These are phyloP conservation scores for Pleurotus salmoneostramineus DNA, from an alignment of 768 basidiomycete species.

Conservation along the genomic window DNA sequence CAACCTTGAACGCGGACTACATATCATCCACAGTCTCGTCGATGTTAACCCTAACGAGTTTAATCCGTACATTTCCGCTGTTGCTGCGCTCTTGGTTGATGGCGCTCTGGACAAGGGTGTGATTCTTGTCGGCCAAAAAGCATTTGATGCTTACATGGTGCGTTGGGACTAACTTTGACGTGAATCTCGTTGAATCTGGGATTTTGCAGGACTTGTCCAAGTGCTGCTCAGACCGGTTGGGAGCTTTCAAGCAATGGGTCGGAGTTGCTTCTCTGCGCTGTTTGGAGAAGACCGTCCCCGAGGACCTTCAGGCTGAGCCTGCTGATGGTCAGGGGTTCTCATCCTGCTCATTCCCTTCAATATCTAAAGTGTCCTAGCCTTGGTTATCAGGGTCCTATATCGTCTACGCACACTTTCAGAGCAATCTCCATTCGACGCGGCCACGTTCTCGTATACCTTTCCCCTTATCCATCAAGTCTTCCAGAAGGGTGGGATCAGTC, in stretches of 20 bases:
- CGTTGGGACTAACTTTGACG: conserved; percentile 17
- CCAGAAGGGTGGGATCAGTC: conserved; percentile 60
- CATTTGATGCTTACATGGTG: conserved; percentile 80
- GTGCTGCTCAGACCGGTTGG: conserved; percentile 73
- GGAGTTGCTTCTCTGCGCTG: conserved; percentile 83
- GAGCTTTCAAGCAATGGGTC: conserved; percentile 63
- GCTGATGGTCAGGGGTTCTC: conserved; percentile 45
- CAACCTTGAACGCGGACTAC: conserved; percentile 61
- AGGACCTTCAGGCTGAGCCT: conserved; percentile 69
- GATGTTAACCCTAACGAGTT: conserved; percentile 46
- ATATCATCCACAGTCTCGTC: conserved; percentile 64
- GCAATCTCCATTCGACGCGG: conserved; percentile 76
- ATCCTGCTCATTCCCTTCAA: not conserved
- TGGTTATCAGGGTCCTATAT: conserved; percentile 84
- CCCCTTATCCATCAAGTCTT: conserved; percentile 74
- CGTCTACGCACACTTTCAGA: conserved; percentile 79
- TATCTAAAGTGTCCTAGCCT: conserved; percentile 36
- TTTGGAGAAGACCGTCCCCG: conserved; percentile 62
- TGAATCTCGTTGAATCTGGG: not conserved
- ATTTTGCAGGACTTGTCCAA: conserved; percentile 56
- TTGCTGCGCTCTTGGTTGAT: conserved; percentile 60
- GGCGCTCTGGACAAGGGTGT: conserved; percentile 60
- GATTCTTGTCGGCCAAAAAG: conserved; percentile 54
- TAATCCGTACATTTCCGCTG: conserved; percentile 46
- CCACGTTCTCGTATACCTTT: conserved; percentile 80